Base-by-base conservation (phyloP, 2,329 filamentous ascomycete species). In the Penicillium griseofulvum region DNA sequence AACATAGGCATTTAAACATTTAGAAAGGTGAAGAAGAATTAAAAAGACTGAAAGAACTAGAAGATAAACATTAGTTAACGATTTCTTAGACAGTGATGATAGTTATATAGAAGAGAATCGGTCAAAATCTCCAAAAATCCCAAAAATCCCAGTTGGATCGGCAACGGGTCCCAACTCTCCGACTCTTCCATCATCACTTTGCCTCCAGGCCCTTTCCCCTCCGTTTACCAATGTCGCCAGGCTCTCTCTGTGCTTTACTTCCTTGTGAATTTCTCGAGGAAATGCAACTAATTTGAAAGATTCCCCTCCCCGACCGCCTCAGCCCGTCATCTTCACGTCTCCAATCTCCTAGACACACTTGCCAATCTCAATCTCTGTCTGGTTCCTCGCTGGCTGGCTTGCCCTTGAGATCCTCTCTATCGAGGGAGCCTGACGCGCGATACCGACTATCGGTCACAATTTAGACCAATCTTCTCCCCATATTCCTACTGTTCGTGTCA, bases 401-500 rank as follows among this genome's bases (percentile, higher is more conserved):
- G 33, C 29, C 42, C 49, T 56, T 22, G 29, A 36, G 47, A 46
- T 33, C n/a, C 16, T 36, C 26, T 49, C 12, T 19, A 28, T 14
- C 5, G 14, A 24, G 28, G 12, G 19, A 31, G 7, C 46, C 44
- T 42, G 36, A 49, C 36, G 44, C 43, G 31, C 47, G 34, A 55
- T 11, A 41, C 45, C 56, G 36, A 48, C 55, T 52, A 54, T 58
- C 56, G 55, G 47, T 52, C 28, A 51, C 33, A 44, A 50, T 42
- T 49, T 52, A 48, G 49, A 50, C 45, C 37, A 56, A 52, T 65
- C 53, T 51, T 38, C 57, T 51, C 57, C 52, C 51, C 44, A 39
- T 16, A 48, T 52, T 55, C 59, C 33, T 57, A 55, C 61, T 61
- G 63, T 64, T 69, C 64, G 59, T 64, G 62, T 66, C 58, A 66